These are phyloP conservation scores for Cyclocybe aegerita DNA, from an alignment of 768 basidiomycete genomes.

Conservation along the genomic window DNA sequence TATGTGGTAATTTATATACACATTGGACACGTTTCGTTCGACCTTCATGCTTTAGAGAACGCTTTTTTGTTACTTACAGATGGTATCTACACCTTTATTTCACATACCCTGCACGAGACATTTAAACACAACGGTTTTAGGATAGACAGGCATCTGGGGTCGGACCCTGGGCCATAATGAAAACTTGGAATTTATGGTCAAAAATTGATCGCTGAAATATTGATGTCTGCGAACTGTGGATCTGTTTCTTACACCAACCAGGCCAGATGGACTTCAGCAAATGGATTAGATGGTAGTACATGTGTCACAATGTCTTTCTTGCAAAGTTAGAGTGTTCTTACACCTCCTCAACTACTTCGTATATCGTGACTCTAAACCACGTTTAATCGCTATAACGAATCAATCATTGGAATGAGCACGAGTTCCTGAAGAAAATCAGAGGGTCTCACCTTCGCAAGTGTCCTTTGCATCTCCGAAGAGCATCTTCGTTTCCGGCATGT, in stretches of 20 bases:
- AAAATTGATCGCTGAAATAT: too few relatives aligned
- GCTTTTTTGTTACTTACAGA: not conserved
- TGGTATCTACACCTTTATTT: not conserved
- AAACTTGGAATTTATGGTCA: too few relatives aligned
- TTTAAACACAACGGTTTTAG: not conserved
- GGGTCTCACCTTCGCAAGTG: conserved; percentile 73
- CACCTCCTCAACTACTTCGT: conserved; percentile 11
- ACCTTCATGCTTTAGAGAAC: not conserved
- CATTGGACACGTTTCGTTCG: not conserved
- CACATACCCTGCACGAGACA: not conserved
- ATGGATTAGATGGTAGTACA: too few relatives aligned
- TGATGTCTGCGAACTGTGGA: too few relatives aligned
- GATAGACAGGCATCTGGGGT: not conserved
- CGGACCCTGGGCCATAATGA: too few relatives aligned
- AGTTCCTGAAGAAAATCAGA: not conserved
- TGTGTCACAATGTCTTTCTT: not conserved
- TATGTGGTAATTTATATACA: conserved; percentile 10
- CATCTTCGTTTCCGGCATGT: conserved; percentile 89
- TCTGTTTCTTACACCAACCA: too few relatives aligned
- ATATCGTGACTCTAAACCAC: conserved; percentile 45
- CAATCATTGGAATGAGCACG: not conserved
- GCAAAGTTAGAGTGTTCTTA: not conserved
- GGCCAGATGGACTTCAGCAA: too few relatives aligned
- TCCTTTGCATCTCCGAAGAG: conserved; percentile 91
- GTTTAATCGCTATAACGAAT: conserved; percentile 50